Conservation (phyloP, 2,329 filamentous ascomycete genomes). For the Calonectria multiphialidica region DNA sequence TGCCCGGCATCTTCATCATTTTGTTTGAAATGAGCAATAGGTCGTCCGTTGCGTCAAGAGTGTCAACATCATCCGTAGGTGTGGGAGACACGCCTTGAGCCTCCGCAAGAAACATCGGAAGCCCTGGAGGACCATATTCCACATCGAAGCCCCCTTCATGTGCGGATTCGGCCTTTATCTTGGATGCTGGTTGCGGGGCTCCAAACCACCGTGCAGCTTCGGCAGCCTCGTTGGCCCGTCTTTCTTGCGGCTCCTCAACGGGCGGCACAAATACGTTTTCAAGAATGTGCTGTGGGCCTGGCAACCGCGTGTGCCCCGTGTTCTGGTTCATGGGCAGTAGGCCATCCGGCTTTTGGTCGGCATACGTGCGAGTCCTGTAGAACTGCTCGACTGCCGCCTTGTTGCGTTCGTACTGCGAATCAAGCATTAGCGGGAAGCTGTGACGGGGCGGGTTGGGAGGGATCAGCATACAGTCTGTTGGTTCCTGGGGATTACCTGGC, state of each 20-base stretch:
- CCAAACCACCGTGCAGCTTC: slow-evolving; percentile 38
- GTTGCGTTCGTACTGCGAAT: slow-evolving; percentile 44
- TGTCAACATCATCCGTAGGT: slow-evolving; percentile 28
- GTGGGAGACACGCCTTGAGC: slow-evolving; percentile 36
- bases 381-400: slow-evolving; percentile 47
- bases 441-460: not conserved
- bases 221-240: slow-evolving; percentile 31
- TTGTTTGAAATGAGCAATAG: slow-evolving; percentile 36
- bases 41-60: slow-evolving; percentile 39
- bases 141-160: slow-evolving; percentile 29
- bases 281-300: slow-evolving; percentile 44
- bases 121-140: slow-evolving; percentile 40
- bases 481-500: slow-evolving; percentile 42
- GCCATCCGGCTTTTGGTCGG: slow-evolving; percentile 34
- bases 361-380: slow-evolving; percentile 45
- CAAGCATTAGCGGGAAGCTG: not conserved
- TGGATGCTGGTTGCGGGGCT: slow-evolving; percentile 8
- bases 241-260: slow-evolving; percentile 35
- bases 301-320: slow-evolving; percentile 32
- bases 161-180: slow-evolving; percentile 1
- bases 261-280: slow-evolving; percentile 38
- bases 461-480: slow-evolving; percentile 42
- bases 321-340: slow-evolving; percentile 22
- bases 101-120: slow-evolving; percentile 44
- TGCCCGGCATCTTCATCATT: slow-evolving; percentile 25